Evolutionary conservation across 208 protist genomes (phyloP).

Genomic region (Novymonas esmeraldas): DNA sequence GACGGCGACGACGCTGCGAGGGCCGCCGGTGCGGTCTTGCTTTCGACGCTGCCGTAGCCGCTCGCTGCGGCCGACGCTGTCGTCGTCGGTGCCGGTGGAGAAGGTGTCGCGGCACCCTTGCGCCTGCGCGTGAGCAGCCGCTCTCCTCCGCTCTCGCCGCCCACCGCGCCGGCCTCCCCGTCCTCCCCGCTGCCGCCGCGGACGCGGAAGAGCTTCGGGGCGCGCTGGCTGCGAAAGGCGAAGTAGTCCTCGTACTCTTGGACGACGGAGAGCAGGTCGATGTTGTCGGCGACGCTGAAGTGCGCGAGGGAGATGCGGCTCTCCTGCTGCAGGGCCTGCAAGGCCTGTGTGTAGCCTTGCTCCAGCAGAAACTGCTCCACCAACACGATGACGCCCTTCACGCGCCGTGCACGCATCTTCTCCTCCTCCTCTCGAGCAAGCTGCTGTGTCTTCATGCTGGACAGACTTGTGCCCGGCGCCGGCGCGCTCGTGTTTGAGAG

Average conservation of each 20-base stretch:
- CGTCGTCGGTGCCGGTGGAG: background rate
- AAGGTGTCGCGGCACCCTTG: background rate
- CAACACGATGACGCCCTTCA: slow-evolving; percentile 82
- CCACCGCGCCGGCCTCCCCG: slow-evolving; percentile 22
- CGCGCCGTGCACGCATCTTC: slow-evolving; percentile 61
- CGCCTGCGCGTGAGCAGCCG: slow-evolving; percentile 40
- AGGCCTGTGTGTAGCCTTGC: slow-evolving; percentile 74
- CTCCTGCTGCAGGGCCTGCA: slow-evolving; percentile 86
- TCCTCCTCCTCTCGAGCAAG: slow-evolving; percentile 85
- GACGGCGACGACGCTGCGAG: background rate
- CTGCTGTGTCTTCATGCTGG: slow-evolving; percentile 81
- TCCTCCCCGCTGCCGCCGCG: slow-evolving; percentile 32
- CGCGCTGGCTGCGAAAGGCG: slow-evolving; percentile 83
- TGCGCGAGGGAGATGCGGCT: slow-evolving; percentile 72
- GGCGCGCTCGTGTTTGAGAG: slow-evolving; percentile 67
- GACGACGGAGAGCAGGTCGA: slow-evolving; percentile 83
- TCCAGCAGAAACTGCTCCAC: slow-evolving; percentile 86
- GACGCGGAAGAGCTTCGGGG: slow-evolving; percentile 80
- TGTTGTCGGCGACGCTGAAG: slow-evolving; percentile 85
- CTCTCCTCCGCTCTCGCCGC: slow-evolving; percentile 41
- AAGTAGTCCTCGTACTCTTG: slow-evolving; percentile 91
- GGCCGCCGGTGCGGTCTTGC: too few species aligned
- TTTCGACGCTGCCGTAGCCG: slow-evolving; percentile 11
- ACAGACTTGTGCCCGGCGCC: slow-evolving; percentile 64
- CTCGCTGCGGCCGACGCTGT: slow-evolving; percentile 5